Evolutionary conservation across 2,329 filamentous ascomycete genomes (phyloP).

Genomic region (Aspergillus glaucus): DNA sequence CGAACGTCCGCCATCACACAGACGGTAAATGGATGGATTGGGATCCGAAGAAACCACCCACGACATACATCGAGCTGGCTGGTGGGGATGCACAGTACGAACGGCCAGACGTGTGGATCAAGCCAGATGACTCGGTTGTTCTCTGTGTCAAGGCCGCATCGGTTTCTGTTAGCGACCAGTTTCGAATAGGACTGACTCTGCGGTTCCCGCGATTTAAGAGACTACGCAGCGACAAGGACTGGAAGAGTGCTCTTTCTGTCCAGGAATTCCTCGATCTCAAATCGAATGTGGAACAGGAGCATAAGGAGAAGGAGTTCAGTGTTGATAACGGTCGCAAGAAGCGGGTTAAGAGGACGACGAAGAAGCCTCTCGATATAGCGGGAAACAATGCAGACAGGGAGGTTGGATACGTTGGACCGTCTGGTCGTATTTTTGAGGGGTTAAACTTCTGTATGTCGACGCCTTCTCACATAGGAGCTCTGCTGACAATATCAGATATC

Average conservation of each 20-base stretch:
- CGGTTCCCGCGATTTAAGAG: conserved; percentile 86
- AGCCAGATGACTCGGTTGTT: conserved; percentile 79
- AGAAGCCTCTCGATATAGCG: conserved; percentile 67
- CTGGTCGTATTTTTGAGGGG: conserved; percentile 64
- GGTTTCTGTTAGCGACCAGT: conserved; percentile 67
- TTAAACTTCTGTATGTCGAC: conserved; percentile 60
- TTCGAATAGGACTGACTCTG: conserved; percentile 69
- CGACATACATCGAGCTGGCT: conserved; percentile 70
- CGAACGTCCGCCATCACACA: conserved; percentile 71
- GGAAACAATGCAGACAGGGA: conserved; percentile 55
- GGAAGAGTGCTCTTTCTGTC: conserved; percentile 71
- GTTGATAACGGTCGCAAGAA: conserved; percentile 63
- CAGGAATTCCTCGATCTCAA: conserved; percentile 72
- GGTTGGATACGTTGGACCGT: conserved; percentile 51
- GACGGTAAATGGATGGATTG: conserved; percentile 89
- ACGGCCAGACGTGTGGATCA: conserved; percentile 86
- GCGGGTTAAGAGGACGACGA: conserved; percentile 50
- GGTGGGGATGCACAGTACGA: conserved; percentile 71
- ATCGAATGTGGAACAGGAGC: conserved; percentile 62
- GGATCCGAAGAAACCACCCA: conserved; percentile 71
- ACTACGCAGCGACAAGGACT: conserved; percentile 74
- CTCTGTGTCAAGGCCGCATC: conserved; percentile 83
- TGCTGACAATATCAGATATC: conserved; percentile 43
- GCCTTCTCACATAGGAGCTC: neutral
- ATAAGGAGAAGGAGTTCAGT: conserved; percentile 70